phyloP scores from a whole-genome alignment of 768 basidiomycete genomes.

The Tricholoma terreum region DNA sequence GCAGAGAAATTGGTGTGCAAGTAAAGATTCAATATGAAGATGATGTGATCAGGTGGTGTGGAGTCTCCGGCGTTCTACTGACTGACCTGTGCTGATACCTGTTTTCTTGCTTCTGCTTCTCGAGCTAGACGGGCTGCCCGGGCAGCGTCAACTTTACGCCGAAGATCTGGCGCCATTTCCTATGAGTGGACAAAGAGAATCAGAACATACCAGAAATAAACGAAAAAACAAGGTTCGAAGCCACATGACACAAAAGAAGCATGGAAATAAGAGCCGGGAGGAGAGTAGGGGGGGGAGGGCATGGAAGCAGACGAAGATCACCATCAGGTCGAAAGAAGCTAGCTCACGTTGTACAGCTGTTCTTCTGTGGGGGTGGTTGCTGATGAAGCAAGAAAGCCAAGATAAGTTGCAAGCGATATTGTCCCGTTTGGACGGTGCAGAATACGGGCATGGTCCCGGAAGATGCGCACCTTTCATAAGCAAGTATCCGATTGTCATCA shows the following conservation, averaged over 20 bases:
- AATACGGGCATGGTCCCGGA: constrained; percentile 10
- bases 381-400: constrained; percentile 17
- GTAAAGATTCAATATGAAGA: background rate
- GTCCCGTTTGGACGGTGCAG: background rate
- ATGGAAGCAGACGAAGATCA: constrained; percentile 7
- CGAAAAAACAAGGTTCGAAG: background rate
- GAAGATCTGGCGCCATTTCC: constrained; percentile 65
- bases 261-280: background rate
- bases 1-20: background rate
- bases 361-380: constrained; percentile 53
- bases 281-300: constrained; percentile 6
- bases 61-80: background rate
- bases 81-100: constrained; percentile 51
- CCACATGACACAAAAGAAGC: constrained; percentile 1
- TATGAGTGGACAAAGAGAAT: constrained; percentile 21
- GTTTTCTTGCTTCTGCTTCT: constrained; percentile 53
- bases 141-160: constrained; percentile 58
- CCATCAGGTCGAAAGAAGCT: constrained; percentile 10
- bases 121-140: constrained; percentile 49
- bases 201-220: background rate
- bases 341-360: constrained; percentile 49
- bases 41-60: background rate
- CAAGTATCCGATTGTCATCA: constrained; percentile 53
- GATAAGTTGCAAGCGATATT: constrained; percentile 3
- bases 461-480: constrained; percentile 55